phyloP scores from a whole-genome alignment of 352 stramenopile species.

The Globisporangium megalacanthum region DNA sequence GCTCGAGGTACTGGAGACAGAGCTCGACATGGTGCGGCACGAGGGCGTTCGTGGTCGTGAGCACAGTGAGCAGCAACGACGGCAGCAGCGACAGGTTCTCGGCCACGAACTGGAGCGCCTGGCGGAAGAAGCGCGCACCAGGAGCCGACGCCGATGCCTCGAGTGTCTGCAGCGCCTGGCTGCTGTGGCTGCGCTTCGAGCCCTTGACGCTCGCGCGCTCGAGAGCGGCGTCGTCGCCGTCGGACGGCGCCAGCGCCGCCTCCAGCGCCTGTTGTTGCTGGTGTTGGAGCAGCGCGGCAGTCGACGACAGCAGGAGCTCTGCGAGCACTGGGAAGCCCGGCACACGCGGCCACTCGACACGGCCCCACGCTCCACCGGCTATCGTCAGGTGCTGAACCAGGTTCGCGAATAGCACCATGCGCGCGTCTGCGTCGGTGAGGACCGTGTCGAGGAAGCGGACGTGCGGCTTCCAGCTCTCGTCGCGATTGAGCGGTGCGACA shows the following conservation, averaged over 20 bases:
- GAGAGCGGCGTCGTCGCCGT: constrained; percentile 27
- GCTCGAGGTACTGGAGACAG: constrained; percentile 61
- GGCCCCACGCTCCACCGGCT: constrained; percentile 26
- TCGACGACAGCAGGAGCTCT: constrained; percentile 32
- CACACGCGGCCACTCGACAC: constrained; percentile 62
- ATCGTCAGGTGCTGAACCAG: constrained; percentile 53
- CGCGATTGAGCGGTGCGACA: constrained; percentile 34
- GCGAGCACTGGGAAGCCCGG: constrained; percentile 46
- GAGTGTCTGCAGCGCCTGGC: constrained; percentile 2
- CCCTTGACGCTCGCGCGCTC: constrained; percentile 27
- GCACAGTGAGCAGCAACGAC: constrained; percentile 51
- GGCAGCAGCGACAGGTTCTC: constrained; percentile 43
- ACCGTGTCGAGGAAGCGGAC: constrained; percentile 27
- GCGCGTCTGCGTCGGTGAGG: constrained; percentile 28
- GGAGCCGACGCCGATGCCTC: constrained; percentile 31
- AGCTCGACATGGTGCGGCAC: constrained; percentile 64
- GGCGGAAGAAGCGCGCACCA: constrained; percentile 40
- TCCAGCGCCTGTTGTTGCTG: constrained; percentile 33
- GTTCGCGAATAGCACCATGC: constrained; percentile 41
- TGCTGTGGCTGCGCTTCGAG: neutral
- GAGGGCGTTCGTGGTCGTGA: constrained; percentile 63
- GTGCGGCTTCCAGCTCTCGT: constrained; percentile 35
- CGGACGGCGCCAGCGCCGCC: constrained; percentile 23
- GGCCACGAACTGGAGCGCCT: constrained; percentile 49
- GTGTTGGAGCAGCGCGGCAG: constrained; percentile 31